phyloP scores from a whole-genome alignment of 164 flowering plant genomes.

The Tetracentron sinense region DNA sequence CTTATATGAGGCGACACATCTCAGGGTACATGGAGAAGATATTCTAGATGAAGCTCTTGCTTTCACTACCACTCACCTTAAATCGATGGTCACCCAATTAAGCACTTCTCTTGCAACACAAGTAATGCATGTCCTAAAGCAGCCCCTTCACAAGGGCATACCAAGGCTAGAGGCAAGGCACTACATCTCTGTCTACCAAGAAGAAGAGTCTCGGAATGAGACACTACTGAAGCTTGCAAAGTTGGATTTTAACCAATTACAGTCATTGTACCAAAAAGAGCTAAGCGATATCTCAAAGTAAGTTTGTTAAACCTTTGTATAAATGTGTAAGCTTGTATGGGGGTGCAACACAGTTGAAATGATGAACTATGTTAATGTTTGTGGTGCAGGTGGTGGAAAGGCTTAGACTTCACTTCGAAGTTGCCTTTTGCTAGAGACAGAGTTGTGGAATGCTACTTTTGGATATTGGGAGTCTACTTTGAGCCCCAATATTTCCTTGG shows the following conservation, averaged over 20 bases:
- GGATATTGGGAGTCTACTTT: constrained; percentile 22
- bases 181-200: constrained; percentile 13
- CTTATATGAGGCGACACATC: constrained; percentile 15
- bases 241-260: constrained; percentile 21
- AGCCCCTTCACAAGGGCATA: constrained; percentile 9
- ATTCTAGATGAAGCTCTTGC: constrained; percentile 23
- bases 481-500: constrained; percentile 22
- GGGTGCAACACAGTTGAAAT: too few species aligned
- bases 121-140: constrained; percentile 9
- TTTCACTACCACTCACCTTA: constrained; percentile 11
- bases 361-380: not conserved
- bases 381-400: constrained; percentile 40
- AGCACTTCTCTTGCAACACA: constrained; percentile 8
- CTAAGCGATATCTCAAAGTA: constrained; percentile 15
- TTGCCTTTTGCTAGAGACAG: constrained; percentile 28
- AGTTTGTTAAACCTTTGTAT: not conserved
- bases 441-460: constrained; percentile 30
- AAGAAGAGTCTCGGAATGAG: constrained; percentile 6
- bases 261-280: constrained; percentile 22
- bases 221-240: constrained; percentile 20
- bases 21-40: constrained; percentile 18
- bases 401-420: constrained; percentile 9
- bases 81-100: not conserved
- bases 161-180: constrained; percentile 11
- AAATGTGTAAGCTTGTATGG: too few species aligned